Base-by-base conservation (phyloP, 805 yeast species). In the Lachancea cidri region DNA sequence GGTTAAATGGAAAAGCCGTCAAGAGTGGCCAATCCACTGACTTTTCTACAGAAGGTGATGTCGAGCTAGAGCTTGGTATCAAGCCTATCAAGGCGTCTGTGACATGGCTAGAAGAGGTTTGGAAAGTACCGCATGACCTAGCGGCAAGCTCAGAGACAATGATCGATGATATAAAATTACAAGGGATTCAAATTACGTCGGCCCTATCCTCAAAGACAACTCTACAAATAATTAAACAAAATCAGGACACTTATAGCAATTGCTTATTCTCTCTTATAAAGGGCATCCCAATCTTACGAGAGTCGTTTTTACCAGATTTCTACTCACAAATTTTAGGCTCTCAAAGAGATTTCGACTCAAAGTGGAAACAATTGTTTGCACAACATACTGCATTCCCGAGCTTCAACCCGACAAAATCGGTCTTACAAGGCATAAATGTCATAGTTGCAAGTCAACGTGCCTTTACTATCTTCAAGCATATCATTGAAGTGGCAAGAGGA, bases 51-150 rank as follows among this genome's bases (percentile, higher is more conserved):
- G 38, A 16, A 13, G 32, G 37, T 4, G 17, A 29, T 13, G 29
- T 14, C 19, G 13, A 19, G n/a, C 7, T 47, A 2, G 47, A 46
- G 22, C 42, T 58, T 36, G 63, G 63, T 4, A 50, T 57, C n/a
- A 46, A 42, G 16, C 63, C 63, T 8, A 32, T 52, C 9, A 35
- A 20, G 15, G 48, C 50, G 5, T 37, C 35, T 7, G 4, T 52
- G 2, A 29, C 24, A n/a, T 46, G 53, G 54, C 29, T 38, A 27
- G 35, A 36, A n/a, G 35, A 30, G n/a, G 33, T 45, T 8, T 51
- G 54, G 52, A 47, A 47, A 17, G 33, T 54, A 15, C 54, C 50
- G 13, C 44, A 44, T 29, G 37, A 41, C 22, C 15, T 35, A 15
- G n/a, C 37, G 8, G n/a, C 24, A 17, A 17, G 18, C 8, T 4